These are phyloP conservation scores for Yarrowia keelungensis DNA, from an alignment of 805 yeast species.

Conservation along the genomic window DNA sequence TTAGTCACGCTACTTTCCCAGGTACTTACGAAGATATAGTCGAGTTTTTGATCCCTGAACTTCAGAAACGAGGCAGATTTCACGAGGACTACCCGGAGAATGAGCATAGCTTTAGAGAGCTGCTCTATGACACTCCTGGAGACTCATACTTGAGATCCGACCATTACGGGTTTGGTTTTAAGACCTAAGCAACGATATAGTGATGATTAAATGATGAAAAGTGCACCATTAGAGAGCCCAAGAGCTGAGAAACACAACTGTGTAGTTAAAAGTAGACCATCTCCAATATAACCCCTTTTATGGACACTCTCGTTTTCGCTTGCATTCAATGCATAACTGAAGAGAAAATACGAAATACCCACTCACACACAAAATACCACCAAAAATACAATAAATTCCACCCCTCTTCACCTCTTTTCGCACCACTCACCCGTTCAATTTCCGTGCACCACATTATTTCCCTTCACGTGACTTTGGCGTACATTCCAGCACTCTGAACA, in stretches of 20 bases:
- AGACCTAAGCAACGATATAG: neutral
- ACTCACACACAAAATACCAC: neutral
- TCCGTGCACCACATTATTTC: neutral
- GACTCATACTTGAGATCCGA: constrained; percentile 6
- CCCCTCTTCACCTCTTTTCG: neutral
- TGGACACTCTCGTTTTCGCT: neutral
- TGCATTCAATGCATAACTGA: neutral
- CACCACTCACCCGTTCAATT: neutral
- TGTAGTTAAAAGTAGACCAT: no score
- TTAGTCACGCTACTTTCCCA: constrained; percentile 52
- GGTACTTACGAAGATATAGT: constrained; percentile 52
- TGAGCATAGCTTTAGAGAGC: neutral
- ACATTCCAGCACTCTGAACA: neutral
- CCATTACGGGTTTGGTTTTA: constrained; percentile 7
- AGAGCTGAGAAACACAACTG: no score
- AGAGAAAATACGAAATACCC: no score
- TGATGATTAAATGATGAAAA: no score
- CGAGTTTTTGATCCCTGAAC: constrained; percentile 51
- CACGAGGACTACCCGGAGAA: constrained; percentile 41
- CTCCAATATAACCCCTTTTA: no score
- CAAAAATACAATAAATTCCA: neutral
- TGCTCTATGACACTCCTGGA: constrained; percentile 4
- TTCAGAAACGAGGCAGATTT: constrained; percentile 50
- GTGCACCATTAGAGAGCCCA: no score
- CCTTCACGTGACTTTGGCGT: neutral